These are phyloP conservation scores for Lithocarpus polystachyus DNA, from an alignment of 306 rosid species.

Conservation along the genomic window DNA sequence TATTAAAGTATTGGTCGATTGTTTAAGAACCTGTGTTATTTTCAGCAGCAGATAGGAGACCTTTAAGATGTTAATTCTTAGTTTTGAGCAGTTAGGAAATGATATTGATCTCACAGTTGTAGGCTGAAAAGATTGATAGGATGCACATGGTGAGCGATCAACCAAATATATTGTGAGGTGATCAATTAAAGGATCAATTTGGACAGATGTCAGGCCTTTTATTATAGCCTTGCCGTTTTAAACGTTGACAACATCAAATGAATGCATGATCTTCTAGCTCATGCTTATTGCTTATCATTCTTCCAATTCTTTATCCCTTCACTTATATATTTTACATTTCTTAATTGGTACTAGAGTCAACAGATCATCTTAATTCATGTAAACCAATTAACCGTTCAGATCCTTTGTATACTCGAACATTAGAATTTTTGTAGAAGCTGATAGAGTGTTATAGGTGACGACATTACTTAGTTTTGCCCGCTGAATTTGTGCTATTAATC, in stretches of 20 bases:
- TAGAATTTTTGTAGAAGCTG: slow-evolving; percentile 70
- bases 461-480: background rate
- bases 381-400: slow-evolving; percentile 75
- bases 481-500: slow-evolving; percentile 8
- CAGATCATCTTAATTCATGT: slow-evolving; percentile 93
- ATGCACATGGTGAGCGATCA: background rate
- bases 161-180: background rate
- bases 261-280: background rate
- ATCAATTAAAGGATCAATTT: background rate
- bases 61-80: background rate
- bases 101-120: background rate
- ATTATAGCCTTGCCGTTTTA: background rate
- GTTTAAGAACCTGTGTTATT: background rate
- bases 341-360: slow-evolving; percentile 85
- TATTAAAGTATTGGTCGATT: background rate
- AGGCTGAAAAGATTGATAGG: background rate
- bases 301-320: background rate
- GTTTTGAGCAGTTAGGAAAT: background rate
- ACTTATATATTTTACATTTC: slow-evolving; percentile 16
- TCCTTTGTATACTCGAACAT: slow-evolving; percentile 77
- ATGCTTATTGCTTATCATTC: background rate
- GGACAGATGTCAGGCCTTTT: background rate
- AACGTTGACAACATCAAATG: background rate
- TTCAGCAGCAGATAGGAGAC: background rate
- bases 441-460: slow-evolving; percentile 37